Base-by-base conservation (phyloP, 768 basidiomycete species). In the Naganishia kalamii region DNA sequence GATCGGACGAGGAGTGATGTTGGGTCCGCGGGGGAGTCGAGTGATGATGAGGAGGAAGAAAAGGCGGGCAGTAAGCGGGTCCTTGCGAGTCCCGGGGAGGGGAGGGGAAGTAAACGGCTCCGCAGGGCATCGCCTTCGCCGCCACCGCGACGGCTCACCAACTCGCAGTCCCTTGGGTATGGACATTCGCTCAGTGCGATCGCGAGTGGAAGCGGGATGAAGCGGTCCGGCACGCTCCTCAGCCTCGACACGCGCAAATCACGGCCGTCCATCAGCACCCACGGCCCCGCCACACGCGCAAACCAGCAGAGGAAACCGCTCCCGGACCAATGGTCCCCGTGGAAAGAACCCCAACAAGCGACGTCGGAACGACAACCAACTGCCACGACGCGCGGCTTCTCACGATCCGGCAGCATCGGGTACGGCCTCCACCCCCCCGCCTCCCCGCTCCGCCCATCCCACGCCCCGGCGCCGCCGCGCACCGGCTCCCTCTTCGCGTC, bases 1-100 rank as follows among this genome's bases (percentile, higher is more conserved):
- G 54, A 57, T 57, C 54, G 54, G 32, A 57, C 54, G 21, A 37
- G 23, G 54, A 57, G 54, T 17, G 54, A 15, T 8, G 33, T n/a
- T 25, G 54, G 54, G 17, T 37, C 21, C 21, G 23, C 33, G n/a
- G 30, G 21, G 13, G 35, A 27, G n/a, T 57, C 54, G 19, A n/a
- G n/a, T 32, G 41, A 46, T 35, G 43, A 65, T 21, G n/a, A 52
- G 44, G 65, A 57, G 3, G 60, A 63, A 5, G 23, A 35, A 13
- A 19, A 37, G 35, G 54, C n/a, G 10, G 27, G 21, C 6, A 40
- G 40, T 25, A 33, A 40, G 21, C 54, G 33, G 37, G 25, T 57
- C 13, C 21, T 52, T 8, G 27, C 48, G 17, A 29, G 27, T 29
- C 48, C 48, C 4, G 48, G 32, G 32, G 27, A 49, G 6, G 48